Evolutionary conservation across 495 filamentous ascomycete species (phyloP).

Genomic region (Antarctomyces pellizariae): DNA sequence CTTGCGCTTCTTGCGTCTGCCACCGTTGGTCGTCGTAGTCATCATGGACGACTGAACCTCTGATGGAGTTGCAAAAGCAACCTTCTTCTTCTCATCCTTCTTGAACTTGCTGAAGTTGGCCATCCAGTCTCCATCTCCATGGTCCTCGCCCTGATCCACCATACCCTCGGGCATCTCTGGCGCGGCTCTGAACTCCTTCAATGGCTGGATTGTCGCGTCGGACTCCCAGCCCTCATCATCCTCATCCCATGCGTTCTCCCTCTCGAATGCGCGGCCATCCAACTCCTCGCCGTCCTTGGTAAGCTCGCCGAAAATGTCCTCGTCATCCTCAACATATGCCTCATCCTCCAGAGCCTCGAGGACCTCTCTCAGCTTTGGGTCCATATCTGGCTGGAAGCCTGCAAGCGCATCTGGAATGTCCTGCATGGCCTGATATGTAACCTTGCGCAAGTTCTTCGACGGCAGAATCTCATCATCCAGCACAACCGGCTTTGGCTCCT

Average conservation of each 20-base stretch:
- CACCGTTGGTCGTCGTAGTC: slow-evolving; percentile 52
- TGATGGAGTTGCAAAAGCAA: slow-evolving; percentile 17
- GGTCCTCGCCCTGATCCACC: slow-evolving; percentile 21
- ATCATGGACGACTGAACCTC: slow-evolving; percentile 50
- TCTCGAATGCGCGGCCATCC: slow-evolving; percentile 41
- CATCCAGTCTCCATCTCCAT: slow-evolving; percentile 48
- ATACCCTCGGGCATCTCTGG: slow-evolving; percentile 19
- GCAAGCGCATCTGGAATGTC: slow-evolving; percentile 73
- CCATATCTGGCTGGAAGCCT: slow-evolving; percentile 96
- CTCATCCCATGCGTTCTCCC: slow-evolving; percentile 23
- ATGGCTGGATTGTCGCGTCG: slow-evolving; percentile 68
- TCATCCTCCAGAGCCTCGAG: slow-evolving; percentile 92
- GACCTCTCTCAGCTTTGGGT: slow-evolving; percentile 76
- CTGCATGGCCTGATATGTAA: slow-evolving; percentile 83
- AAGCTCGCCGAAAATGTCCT: slow-evolving; percentile 60
- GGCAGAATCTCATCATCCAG: slow-evolving; percentile 48
- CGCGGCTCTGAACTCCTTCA: slow-evolving; percentile 20
- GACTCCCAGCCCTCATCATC: slow-evolving; percentile 80
- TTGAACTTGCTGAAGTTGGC: slow-evolving; percentile 79
- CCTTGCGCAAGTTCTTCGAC: slow-evolving; percentile 41
- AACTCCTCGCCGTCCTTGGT: slow-evolving; percentile 53
- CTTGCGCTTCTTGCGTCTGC: slow-evolving; percentile 69
- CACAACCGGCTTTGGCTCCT: slow-evolving; percentile 29
- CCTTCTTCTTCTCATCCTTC: slow-evolving; percentile 36
- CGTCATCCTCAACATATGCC: slow-evolving; percentile 78